These are phyloP conservation scores for Lactarius psammicola DNA, from an alignment of 768 basidiomycete genomes.

Conservation along the genomic window DNA sequence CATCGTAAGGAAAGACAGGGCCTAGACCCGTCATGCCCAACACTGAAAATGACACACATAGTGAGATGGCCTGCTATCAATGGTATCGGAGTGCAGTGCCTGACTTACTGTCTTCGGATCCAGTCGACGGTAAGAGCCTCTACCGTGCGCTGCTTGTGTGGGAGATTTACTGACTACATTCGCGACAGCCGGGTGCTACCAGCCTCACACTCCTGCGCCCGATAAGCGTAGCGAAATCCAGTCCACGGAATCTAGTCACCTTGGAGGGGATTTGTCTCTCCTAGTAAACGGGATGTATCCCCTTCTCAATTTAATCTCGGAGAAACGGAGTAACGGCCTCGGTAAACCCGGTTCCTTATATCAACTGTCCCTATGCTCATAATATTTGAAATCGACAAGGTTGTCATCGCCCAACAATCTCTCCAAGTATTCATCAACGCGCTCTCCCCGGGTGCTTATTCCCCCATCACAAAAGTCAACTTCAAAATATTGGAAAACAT, in stretches of 20 bases:
- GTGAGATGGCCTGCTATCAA: not conserved
- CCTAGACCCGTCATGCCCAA: not conserved
- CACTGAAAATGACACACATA: not conserved
- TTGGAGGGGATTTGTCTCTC: not conserved
- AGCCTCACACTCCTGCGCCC: not conserved
- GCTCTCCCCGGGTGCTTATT: slow-evolving; percentile 50
- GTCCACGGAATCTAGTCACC: not conserved
- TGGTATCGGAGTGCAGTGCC: not conserved
- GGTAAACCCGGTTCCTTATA: slow-evolving; percentile 38
- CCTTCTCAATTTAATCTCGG: slow-evolving; percentile 52
- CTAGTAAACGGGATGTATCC: slow-evolving; percentile 44
- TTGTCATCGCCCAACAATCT: slow-evolving; percentile 55
- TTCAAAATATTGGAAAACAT: slow-evolving; percentile 51
- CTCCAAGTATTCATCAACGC: slow-evolving; percentile 48
- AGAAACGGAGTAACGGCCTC: slow-evolving; percentile 48
- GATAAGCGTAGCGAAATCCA: not conserved
- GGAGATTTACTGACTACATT: not conserved
- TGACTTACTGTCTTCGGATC: too few species aligned
- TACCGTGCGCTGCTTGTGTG: not conserved
- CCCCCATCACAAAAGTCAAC: slow-evolving; percentile 53
- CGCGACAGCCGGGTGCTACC: not conserved
- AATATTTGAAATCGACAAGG: slow-evolving; percentile 51
- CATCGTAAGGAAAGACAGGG: not conserved
- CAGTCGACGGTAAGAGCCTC: not conserved
- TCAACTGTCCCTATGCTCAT: not conserved